Percentiles rank a stretch among this genome's conserved stretches.
Conservation (phyloP, 768 basidiomycete genomes). For the Rhizopogon vesiculosus region DNA sequence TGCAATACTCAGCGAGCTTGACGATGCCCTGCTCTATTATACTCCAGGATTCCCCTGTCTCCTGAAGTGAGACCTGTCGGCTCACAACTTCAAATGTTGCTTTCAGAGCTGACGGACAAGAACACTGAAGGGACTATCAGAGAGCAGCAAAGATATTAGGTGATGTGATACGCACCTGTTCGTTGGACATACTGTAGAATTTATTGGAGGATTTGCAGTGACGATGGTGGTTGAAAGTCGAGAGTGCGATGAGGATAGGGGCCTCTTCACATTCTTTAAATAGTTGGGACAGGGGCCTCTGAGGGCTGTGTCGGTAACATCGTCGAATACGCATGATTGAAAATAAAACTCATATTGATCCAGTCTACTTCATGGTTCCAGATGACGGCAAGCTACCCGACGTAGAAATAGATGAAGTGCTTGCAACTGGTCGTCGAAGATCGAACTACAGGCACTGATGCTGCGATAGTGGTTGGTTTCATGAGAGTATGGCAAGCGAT, state of each 20-base stretch:
- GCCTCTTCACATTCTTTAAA: too few species aligned
- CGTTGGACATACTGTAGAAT: conserved; percentile 21
- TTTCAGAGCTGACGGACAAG: conserved; percentile 24
- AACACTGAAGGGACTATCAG: conserved; percentile 22
- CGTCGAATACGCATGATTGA: not conserved
- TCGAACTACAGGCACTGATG: too few species aligned
- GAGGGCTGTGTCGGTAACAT: too few species aligned
- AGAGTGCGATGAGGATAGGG: too few species aligned
- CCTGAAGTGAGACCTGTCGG: conserved; percentile 40
- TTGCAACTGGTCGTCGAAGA: too few species aligned
- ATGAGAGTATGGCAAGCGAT: too few species aligned
- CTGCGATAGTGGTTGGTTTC: too few species aligned
- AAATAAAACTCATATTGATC: conserved; percentile 19
- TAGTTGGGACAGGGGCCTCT: too few species aligned
- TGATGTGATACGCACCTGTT: conserved; percentile 11
- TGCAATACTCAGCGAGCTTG: conserved; percentile 42
- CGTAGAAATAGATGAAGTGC: conserved; percentile 78
- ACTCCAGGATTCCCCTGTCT: conserved; percentile 74
- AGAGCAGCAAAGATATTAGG: not conserved
- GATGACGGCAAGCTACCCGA: conserved; percentile 88
- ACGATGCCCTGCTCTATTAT: conserved; percentile 47
- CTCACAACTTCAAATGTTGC: conserved; percentile 40
- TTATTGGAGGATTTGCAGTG: not conserved
- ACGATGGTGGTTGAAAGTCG: not conserved
- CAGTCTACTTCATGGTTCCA: conserved; percentile 72